Conservation (phyloP, 225 moss, liverwort and hornwort genomes). For the Polytrichum commune region DNA sequence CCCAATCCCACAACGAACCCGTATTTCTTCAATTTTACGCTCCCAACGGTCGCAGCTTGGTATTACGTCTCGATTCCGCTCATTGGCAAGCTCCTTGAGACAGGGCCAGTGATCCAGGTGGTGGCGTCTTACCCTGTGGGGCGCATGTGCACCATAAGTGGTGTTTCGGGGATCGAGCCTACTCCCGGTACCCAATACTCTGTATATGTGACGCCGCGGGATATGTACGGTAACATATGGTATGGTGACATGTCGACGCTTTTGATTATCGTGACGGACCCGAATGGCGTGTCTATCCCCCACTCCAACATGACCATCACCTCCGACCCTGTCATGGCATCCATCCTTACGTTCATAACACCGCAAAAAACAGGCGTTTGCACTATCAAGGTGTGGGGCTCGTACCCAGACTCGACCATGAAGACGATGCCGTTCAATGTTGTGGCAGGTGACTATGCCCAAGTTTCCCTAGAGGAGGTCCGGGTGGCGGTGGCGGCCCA, state of each 20-base stretch:
- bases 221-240: conserved; percentile 30
- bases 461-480: conserved; percentile 21
- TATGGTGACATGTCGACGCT: conserved; percentile 22
- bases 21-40: conserved; percentile 29
- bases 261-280: conserved; percentile 9
- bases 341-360: conserved; percentile 17
- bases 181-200: conserved; percentile 22
- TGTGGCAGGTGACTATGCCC: conserved; percentile 28
- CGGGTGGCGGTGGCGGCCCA: conserved; percentile 13
- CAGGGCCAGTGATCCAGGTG: conserved; percentile 6
- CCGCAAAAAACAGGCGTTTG: conserved; percentile 20
- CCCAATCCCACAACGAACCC: conserved; percentile 22
- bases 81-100: conserved; percentile 18
- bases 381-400: conserved; percentile 2
- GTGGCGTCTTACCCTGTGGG: conserved; percentile 20
- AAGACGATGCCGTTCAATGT: conserved; percentile 6
- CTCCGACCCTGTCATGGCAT: conserved; percentile 14
- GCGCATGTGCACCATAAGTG: conserved; percentile 23
- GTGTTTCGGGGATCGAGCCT: conserved; percentile 16
- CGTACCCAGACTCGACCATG: conserved; percentile 11
- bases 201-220: conserved; percentile 25
- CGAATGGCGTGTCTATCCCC: conserved; percentile 3
- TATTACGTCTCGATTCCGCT: conserved; percentile 32
- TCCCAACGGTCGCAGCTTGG: conserved; percentile 21
- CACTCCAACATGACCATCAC: conserved; percentile 2